Conservation (phyloP, 2,329 filamentous ascomycete genomes). For the Venturia effusa region DNA sequence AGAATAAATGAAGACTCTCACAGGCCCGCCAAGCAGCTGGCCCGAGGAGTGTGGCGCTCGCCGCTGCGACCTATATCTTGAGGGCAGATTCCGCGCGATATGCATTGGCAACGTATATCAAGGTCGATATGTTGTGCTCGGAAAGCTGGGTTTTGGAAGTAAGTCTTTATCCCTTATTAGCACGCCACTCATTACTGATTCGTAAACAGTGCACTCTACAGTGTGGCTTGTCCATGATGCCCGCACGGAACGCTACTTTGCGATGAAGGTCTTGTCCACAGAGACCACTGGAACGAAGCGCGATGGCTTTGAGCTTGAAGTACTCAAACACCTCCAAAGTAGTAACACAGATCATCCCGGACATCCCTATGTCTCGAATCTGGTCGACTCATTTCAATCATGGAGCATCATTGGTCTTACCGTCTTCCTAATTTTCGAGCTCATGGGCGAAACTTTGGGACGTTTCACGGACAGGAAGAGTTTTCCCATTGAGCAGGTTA, state of each 20-base stretch:
- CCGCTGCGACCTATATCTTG: too few relatives aligned
- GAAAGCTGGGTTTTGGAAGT: too few relatives aligned
- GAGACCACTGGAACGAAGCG: background rate
- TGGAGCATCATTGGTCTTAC: slow-evolving; percentile 5
- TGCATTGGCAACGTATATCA: too few relatives aligned
- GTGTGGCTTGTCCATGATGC: background rate
- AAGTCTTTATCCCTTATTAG: background rate
- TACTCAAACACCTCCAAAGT: background rate
- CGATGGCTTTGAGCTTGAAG: background rate
- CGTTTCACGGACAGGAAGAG: background rate
- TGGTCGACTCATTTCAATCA: background rate
- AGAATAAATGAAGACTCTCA: too few relatives aligned
- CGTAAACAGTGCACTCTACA: background rate
- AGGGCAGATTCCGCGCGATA: too few relatives aligned
- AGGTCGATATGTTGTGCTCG: too few relatives aligned
- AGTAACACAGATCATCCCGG: background rate
- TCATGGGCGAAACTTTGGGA: background rate
- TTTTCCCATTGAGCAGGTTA: background rate
- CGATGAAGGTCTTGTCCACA: background rate
- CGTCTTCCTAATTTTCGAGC: background rate
- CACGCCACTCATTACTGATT: background rate
- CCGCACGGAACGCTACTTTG: background rate
- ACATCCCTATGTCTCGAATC: background rate
- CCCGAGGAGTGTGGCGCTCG: too few relatives aligned
- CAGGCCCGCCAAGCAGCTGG: too few relatives aligned